phyloP scores from a whole-genome alignment of 805 yeast genomes.

The Zygotorulaspora danielsina region DNA sequence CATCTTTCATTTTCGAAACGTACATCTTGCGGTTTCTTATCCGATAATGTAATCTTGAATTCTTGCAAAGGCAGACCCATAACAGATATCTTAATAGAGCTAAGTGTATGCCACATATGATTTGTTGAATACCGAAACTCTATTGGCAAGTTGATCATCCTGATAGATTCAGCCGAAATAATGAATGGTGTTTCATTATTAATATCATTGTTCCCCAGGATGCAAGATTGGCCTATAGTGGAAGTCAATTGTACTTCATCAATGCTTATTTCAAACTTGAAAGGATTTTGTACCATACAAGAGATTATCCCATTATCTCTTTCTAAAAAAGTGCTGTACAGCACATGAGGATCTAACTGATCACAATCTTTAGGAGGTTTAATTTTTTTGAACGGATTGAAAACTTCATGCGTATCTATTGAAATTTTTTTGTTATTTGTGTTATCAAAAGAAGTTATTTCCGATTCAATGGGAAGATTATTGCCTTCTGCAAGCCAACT shows the following conservation, averaged over 20 bases:
- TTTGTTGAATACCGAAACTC: slow-evolving; percentile 19
- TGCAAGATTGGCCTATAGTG: slow-evolving; percentile 28
- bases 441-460: slow-evolving; percentile 16
- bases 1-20: slow-evolving; percentile 6
- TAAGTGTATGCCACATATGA: slow-evolving; percentile 11
- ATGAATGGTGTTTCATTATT: slow-evolving; percentile 27
- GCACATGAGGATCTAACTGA: slow-evolving; percentile 11
- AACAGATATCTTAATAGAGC: slow-evolving; percentile 22
- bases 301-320: slow-evolving; percentile 60
- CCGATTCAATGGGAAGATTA: slow-evolving; percentile 17
- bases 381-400: slow-evolving; percentile 49
- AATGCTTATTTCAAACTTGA: slow-evolving; percentile 64
- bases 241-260: slow-evolving; percentile 42
- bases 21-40: slow-evolving; percentile 6
- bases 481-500: slow-evolving; percentile 11
- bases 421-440: slow-evolving; percentile 9
- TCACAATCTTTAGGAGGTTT: slow-evolving; percentile 14
- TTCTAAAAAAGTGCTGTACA: slow-evolving; percentile 38
- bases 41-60: slow-evolving; percentile 17
- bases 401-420: slow-evolving; percentile 41
- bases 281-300: slow-evolving; percentile 71
- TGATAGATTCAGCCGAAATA: slow-evolving; percentile 39
- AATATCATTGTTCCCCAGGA: slow-evolving; percentile 18
- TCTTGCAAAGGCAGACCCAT: slow-evolving; percentile 21
- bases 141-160: slow-evolving; percentile 34